These are phyloP conservation scores for Dactylellina parvicollis DNA, from an alignment of 2,329 filamentous ascomycete species.

Conservation along the genomic window DNA sequence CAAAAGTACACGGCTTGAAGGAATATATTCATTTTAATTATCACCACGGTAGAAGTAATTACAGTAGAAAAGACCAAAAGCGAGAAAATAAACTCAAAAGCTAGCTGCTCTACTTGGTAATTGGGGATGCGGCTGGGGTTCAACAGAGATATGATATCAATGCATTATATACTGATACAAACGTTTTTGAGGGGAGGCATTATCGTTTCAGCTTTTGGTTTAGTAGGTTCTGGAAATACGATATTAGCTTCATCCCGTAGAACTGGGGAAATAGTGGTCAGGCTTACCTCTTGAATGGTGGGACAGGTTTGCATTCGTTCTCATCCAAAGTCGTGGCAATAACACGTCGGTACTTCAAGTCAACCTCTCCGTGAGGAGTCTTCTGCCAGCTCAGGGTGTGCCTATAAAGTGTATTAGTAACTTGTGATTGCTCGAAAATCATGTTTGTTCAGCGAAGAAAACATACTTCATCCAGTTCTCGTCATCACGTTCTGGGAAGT, in stretches of 20 bases:
- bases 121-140: neutral
- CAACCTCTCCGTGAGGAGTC: slow-evolving; percentile 84
- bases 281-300: slow-evolving; percentile 87
- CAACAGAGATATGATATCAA: slow-evolving; percentile 14
- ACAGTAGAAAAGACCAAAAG: slow-evolving; percentile 17
- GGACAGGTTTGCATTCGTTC: slow-evolving; percentile 93
- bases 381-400: slow-evolving; percentile 97
- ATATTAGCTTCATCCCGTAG: neutral
- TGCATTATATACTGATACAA: slow-evolving; percentile 37
- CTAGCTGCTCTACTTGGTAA: slow-evolving; percentile 29
- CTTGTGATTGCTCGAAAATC: slow-evolving; percentile 19
- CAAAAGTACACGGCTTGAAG: neutral
- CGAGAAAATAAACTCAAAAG: neutral
- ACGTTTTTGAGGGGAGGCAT: slow-evolving; percentile 15
- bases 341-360: slow-evolving; percentile 86
- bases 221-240: slow-evolving; percentile 37
- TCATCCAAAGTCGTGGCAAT: slow-evolving; percentile 86
- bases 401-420: slow-evolving; percentile 66
- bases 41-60: slow-evolving; percentile 18
- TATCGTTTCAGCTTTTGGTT: slow-evolving; percentile 26
- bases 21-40: slow-evolving; percentile 10
- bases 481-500: slow-evolving; percentile 94
- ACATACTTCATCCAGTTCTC: slow-evolving; percentile 81
- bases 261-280: neutral
- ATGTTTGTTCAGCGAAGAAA: neutral